Evolutionary conservation across 768 basidiomycete species (phyloP).

Genomic region (Boletus rufocinnamomeus): DNA sequence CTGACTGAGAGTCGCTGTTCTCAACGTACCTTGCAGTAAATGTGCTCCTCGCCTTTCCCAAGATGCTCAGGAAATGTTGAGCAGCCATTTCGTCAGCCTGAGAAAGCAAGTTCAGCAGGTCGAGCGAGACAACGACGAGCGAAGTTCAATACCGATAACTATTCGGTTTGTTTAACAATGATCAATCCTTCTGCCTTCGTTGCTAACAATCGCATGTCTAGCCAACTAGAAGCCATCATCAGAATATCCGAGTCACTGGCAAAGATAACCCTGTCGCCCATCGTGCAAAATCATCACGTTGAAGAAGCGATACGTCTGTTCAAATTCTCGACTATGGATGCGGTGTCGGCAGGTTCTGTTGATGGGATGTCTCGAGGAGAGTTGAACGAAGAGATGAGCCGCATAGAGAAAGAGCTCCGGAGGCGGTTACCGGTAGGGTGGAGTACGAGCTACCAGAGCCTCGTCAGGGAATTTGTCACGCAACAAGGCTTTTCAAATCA

Average conservation of each 20-base stretch:
- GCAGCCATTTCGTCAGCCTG: conserved; percentile 91
- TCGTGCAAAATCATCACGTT: conserved; percentile 90
- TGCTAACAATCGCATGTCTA: conserved; percentile 25
- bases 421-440: conserved; percentile 89
- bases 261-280: conserved; percentile 85
- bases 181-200: background rate
- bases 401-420: conserved; percentile 85
- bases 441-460: conserved; percentile 94
- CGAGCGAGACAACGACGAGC: conserved; percentile 94
- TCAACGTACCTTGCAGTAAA: conserved; percentile 56
- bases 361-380: conserved; percentile 92
- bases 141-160: conserved; percentile 98
- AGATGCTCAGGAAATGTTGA: conserved; percentile 95
- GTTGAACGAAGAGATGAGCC: conserved; percentile 88
- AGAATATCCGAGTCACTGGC: conserved; percentile 97
- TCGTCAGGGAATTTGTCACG: conserved; percentile 90
- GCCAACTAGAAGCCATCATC: conserved; percentile 97
- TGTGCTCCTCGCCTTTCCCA: conserved; percentile 92
- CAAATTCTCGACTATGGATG: conserved; percentile 99
- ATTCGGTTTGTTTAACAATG: conserved; percentile 66
- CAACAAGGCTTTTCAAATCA: conserved; percentile 90
- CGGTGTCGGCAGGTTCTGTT: conserved; percentile 89
- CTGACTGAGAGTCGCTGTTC: background rate
- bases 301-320: conserved; percentile 98
- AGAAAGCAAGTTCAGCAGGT: conserved; percentile 94